Evolutionary conservation across 495 filamentous ascomycete genomes (phyloP).

Genomic region (Polyplosphaeria fusca): DNA sequence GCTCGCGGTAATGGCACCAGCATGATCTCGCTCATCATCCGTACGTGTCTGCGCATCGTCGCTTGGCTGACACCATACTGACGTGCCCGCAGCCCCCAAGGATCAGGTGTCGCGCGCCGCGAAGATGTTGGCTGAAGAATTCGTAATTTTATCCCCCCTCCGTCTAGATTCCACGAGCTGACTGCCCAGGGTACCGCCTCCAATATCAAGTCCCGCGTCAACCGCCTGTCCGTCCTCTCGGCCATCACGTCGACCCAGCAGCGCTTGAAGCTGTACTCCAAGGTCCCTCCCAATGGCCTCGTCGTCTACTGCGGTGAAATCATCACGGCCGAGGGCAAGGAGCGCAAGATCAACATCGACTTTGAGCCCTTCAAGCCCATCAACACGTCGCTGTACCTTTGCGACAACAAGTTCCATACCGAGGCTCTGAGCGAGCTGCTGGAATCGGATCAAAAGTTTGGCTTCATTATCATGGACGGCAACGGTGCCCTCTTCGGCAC

Average conservation of each 20-base stretch:
- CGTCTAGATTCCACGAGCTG: neutral
- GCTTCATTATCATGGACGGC: constrained; percentile 99
- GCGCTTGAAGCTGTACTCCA: constrained; percentile 96
- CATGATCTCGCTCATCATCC: constrained; percentile 99
- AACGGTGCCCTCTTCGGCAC: constrained; percentile 97
- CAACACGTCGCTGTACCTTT: constrained; percentile 97
- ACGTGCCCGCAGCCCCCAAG: constrained; percentile 70
- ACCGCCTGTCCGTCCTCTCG: constrained; percentile 92
- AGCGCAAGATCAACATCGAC: constrained; percentile 98
- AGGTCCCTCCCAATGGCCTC: constrained; percentile 93
- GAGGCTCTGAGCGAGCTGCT: constrained; percentile 94
- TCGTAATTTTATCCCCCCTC: constrained; percentile 56
- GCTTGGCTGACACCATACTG: neutral
- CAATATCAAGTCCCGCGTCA: constrained; percentile 99
- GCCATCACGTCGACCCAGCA: constrained; percentile 99
- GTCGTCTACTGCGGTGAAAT: constrained; percentile 99
- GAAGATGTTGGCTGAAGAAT: constrained; percentile 99
- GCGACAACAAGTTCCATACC: constrained; percentile 99
- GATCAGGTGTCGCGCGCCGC: constrained; percentile 94
- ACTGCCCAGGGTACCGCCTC: constrained; percentile 74
- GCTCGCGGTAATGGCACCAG: constrained; percentile 92
- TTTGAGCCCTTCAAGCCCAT: constrained; percentile 99
- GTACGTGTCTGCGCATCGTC: constrained; percentile 50
- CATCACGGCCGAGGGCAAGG: constrained; percentile 96
- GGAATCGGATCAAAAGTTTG: constrained; percentile 97